A percentile compares a stretch with the other conserved stretches of the same genome.
phyloP scores from a whole-genome alignment of 495 filamentous ascomycete species.

The Ascobolus immersus region DNA sequence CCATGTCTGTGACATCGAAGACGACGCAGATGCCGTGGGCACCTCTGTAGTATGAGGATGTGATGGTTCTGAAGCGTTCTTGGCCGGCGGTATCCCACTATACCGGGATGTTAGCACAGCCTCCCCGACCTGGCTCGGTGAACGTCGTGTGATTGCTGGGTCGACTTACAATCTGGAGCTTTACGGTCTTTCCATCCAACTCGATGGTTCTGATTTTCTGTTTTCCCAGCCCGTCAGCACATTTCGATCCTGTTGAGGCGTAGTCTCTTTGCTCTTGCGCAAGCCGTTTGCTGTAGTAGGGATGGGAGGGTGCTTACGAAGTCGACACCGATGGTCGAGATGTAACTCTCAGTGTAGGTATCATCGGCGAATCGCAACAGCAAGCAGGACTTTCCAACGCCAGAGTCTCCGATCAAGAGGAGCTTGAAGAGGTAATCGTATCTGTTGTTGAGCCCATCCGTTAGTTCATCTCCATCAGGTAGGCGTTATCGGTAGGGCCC shows the following conservation, averaged over 20 bases:
- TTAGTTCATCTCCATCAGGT: neutral
- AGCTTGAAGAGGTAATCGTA: constrained; percentile 99
- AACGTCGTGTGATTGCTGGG: constrained; percentile 1
- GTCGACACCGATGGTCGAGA: constrained; percentile 97
- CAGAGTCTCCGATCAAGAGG: constrained; percentile 97
- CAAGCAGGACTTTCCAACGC: constrained; percentile 98
- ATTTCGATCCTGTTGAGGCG: neutral
- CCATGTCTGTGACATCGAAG: constrained; percentile 99
- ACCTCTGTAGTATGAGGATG: constrained; percentile 94
- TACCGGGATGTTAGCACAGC: constrained; percentile 6
- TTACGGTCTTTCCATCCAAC: constrained; percentile 96
- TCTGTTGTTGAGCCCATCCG: too few relatives aligned
- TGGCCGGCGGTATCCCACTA: constrained; percentile 98
- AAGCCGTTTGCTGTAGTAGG: neutral
- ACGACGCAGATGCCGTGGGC: constrained; percentile 98
- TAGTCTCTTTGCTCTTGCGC: constrained; percentile 10
- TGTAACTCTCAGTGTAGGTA: constrained; percentile 99
- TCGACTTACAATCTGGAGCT: constrained; percentile 79
- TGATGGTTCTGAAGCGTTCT: constrained; percentile 98
- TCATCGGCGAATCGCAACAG: constrained; percentile 94
- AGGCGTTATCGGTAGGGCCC: neutral
- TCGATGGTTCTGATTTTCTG: constrained; percentile 99
- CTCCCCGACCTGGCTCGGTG: neutral
- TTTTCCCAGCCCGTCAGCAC: constrained; percentile 10
- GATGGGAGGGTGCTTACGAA: constrained; percentile 43